Evolutionary conservation across 1,284 basidiomycete species (phyloP).

Genomic region (Pyrrhoderma noxium): DNA sequence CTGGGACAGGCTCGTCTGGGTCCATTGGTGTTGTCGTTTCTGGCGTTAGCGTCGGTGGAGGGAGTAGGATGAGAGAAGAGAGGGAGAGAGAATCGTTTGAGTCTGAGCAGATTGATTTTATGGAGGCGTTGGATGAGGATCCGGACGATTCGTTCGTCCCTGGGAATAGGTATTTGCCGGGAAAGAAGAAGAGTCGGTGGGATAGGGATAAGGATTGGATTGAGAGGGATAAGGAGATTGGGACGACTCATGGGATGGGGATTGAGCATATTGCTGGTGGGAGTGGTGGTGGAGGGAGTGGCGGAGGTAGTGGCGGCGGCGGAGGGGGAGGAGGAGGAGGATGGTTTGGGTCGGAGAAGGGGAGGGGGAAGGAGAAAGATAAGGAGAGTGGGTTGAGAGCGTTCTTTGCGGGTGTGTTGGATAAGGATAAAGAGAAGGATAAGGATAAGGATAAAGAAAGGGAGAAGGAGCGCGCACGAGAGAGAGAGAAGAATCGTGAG

Average conservation of each 20-base stretch:
- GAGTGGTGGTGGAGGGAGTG: too few species aligned
- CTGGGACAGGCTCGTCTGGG: not conserved
- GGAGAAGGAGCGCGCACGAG: conserved; percentile 20
- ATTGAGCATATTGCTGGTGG: too few species aligned
- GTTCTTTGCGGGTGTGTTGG: not conserved
- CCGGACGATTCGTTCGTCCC: too few species aligned
- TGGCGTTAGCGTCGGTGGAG: not conserved
- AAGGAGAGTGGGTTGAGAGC: conserved; percentile 20
- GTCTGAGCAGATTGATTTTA: not conserved
- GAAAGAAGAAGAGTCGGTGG: conserved; percentile 5
- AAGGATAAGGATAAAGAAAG: conserved; percentile 23
- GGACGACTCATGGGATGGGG: too few species aligned
- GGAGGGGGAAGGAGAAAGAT: conserved; percentile 24
- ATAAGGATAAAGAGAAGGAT: conserved; percentile 21
- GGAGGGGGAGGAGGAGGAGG: too few species aligned
- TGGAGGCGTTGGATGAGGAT: too few species aligned
- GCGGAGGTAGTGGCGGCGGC: too few species aligned
- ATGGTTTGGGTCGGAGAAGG: conserved; percentile 18
- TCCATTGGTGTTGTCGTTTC: not conserved
- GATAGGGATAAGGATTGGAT: too few species aligned
- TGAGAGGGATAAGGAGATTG: too few species aligned
- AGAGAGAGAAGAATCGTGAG: conserved; percentile 21
- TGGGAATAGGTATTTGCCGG: not conserved
- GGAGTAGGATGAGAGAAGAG: not conserved
- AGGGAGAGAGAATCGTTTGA: not conserved